phyloP scores from a whole-genome alignment of 495 filamentous ascomycete genomes.

The Hypoxylon crocopeplum region DNA sequence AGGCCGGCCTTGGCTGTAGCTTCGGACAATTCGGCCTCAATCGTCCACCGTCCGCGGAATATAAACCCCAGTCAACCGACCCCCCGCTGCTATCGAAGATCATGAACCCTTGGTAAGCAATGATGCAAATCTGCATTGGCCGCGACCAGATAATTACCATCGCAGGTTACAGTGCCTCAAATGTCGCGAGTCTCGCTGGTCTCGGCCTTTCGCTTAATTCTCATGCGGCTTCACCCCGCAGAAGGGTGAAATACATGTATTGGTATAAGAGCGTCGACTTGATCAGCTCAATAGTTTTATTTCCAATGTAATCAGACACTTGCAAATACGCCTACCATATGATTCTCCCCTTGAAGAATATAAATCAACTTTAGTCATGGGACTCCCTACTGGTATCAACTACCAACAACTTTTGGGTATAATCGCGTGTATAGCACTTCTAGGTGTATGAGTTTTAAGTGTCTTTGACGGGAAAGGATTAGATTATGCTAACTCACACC shows the following conservation, averaged over 20 bases:
- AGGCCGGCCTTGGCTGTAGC: neutral
- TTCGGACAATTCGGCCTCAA: constrained; percentile 16
- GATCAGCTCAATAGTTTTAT: too few species aligned
- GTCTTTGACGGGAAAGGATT: neutral
- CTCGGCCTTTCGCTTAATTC: constrained; percentile 21
- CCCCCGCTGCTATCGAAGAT: too few species aligned
- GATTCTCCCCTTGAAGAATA: neutral
- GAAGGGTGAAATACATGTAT: too few species aligned
- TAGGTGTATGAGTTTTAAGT: constrained; percentile 14
- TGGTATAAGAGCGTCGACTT: too few species aligned
- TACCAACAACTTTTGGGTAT: constrained; percentile 8
- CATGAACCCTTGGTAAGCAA: too few species aligned
- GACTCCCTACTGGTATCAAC: constrained; percentile 1
- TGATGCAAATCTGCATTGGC: constrained; percentile 3
- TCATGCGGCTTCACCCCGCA: neutral
- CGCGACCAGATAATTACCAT: too few species aligned
- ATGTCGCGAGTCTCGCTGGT: neutral
- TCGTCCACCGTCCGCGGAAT: neutral
- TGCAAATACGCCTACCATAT: too few species aligned
- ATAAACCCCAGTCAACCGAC: too few species aligned
- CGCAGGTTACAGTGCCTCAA: neutral
- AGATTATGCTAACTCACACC: constrained; percentile 3
- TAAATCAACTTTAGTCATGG: constrained; percentile 4
- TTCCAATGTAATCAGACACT: too few species aligned
- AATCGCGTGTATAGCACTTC: neutral